Evolutionary conservation across 202 grass and related monocot genomes (phyloP).

Genomic region (Schoenoplectus triqueter): DNA sequence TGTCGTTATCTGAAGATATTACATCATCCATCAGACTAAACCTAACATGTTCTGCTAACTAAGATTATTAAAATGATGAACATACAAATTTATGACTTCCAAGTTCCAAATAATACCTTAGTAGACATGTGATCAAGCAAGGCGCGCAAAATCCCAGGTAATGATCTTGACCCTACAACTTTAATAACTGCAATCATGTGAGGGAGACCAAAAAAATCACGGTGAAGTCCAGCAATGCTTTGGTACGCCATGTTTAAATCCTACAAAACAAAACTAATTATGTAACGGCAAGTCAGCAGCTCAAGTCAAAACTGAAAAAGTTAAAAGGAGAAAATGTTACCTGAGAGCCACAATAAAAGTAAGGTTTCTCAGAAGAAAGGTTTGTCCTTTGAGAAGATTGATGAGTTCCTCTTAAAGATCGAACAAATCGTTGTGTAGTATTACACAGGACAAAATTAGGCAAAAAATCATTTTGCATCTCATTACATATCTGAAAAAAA

Average conservation of each 20-base stretch:
- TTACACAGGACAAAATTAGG: constrained; percentile 97
- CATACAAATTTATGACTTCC: constrained; percentile 25
- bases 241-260: constrained; percentile 88
- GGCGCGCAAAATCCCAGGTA: constrained; percentile 92
- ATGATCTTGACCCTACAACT: constrained; percentile 95
- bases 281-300: constrained; percentile 33
- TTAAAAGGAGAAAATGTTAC: constrained; percentile 49
- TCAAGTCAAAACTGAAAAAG: constrained; percentile 30
- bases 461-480: constrained; percentile 98
- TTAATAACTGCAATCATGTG: constrained; percentile 97
- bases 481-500: constrained; percentile 80
- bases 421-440: constrained; percentile 94
- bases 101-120: constrained; percentile 61
- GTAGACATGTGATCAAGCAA: constrained; percentile 96
- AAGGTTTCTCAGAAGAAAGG: constrained; percentile 66
- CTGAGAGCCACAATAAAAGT: constrained; percentile 91
- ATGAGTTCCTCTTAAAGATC: constrained; percentile 69
- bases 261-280: constrained; percentile 56
- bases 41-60: constrained; percentile 35
- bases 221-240: constrained; percentile 73
- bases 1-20: constrained; percentile 70
- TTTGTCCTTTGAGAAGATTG: constrained; percentile 68
- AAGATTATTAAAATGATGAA: constrained; percentile 32
- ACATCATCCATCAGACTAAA: constrained; percentile 29
- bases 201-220: constrained; percentile 94